Evolutionary conservation across 495 filamentous ascomycete species (phyloP).

Genomic region (Daldinia vernicosa): DNA sequence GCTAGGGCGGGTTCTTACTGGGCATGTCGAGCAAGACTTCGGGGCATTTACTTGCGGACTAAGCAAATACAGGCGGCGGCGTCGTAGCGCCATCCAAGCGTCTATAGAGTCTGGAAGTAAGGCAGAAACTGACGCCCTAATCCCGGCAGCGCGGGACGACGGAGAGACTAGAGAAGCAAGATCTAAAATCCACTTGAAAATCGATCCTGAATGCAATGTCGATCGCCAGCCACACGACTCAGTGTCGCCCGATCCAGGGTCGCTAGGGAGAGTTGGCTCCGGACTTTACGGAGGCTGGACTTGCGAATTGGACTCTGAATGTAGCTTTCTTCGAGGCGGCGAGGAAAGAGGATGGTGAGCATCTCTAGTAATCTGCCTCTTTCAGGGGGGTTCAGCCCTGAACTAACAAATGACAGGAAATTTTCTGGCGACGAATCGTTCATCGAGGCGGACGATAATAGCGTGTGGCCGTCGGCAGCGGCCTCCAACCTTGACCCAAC

Average conservation of each 20-base stretch:
- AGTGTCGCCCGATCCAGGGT: constrained; percentile 53
- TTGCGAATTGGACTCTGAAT: constrained; percentile 81
- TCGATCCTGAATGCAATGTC: constrained; percentile 46
- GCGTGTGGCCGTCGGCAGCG: constrained; percentile 24
- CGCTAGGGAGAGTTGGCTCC: constrained; percentile 68
- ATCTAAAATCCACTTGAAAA: constrained; percentile 27
- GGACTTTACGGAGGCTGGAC: constrained; percentile 85
- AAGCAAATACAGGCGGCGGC: constrained; percentile 60
- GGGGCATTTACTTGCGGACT: constrained; percentile 85
- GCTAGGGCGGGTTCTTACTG: constrained; percentile 81
- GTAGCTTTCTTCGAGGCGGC: constrained; percentile 76
- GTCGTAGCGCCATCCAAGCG: background rate
- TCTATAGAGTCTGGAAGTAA: constrained; percentile 1
- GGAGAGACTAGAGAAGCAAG: constrained; percentile 37
- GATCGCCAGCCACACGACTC: constrained; percentile 45
- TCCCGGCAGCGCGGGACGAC: constrained; percentile 33
- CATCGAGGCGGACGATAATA: constrained; percentile 45
- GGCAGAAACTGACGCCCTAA: constrained; percentile 3
- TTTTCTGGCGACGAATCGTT: constrained; percentile 82
- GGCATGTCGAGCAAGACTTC: constrained; percentile 78
- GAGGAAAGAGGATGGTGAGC: constrained; percentile 91
- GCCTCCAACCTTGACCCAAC: constrained; percentile 5
- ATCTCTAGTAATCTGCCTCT: constrained; percentile 18
- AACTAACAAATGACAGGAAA: constrained; percentile 60
- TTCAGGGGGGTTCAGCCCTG: constrained; percentile 24